Conservation (phyloP, 768 basidiomycete genomes). For the Suillus subaureus region DNA sequence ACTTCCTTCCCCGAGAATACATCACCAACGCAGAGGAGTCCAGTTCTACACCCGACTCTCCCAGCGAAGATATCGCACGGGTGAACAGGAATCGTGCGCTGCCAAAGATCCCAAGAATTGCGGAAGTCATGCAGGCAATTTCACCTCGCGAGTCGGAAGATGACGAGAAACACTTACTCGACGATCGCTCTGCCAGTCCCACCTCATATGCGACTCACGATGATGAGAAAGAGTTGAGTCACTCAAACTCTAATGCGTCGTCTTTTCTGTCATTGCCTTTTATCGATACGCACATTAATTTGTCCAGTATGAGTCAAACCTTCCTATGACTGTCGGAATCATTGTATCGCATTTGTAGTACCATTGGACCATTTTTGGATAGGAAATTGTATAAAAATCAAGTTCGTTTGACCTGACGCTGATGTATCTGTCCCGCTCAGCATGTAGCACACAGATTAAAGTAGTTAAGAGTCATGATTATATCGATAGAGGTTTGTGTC, state of each 20-base stretch:
- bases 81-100: slow-evolving; percentile 36
- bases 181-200: slow-evolving; percentile 11
- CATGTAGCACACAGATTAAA: background rate
- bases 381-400: background rate
- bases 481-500: background rate
- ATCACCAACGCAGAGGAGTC: slow-evolving; percentile 39
- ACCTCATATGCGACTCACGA: slow-evolving; percentile 11
- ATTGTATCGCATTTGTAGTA: background rate
- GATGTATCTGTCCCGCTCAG: background rate
- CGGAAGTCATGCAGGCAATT: slow-evolving; percentile 27
- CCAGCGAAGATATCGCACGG: slow-evolving; percentile 27
- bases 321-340: background rate
- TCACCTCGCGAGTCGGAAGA: slow-evolving; percentile 16
- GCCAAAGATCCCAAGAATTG: slow-evolving; percentile 43
- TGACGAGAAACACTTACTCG: slow-evolving; percentile 28
- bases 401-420: background rate
- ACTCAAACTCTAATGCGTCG: slow-evolving; percentile 30
- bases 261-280: slow-evolving; percentile 12
- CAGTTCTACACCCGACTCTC: slow-evolving; percentile 10
- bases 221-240: slow-evolving; percentile 12
- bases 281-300: background rate
- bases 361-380: background rate
- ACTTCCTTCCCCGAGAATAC: slow-evolving; percentile 48
- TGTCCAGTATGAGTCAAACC: background rate
- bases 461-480: background rate